phyloP scores from a whole-genome alignment of 495 filamentous ascomycete species.

The Trichoderma virens region DNA sequence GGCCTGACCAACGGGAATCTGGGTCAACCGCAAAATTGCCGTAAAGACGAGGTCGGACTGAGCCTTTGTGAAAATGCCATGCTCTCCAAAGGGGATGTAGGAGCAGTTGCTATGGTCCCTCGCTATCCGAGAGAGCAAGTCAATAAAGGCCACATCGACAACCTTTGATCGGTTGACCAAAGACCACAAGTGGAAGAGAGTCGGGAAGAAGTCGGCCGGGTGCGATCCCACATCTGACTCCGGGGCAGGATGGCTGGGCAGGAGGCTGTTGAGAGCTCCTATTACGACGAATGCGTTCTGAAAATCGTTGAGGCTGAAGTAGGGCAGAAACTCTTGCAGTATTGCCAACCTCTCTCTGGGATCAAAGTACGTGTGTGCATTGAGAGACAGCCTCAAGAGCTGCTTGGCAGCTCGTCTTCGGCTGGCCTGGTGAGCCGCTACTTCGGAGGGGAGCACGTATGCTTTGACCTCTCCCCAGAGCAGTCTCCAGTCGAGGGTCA shows the following conservation, averaged over 20 bases:
- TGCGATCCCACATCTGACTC: conserved; percentile 60
- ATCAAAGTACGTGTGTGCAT: conserved; percentile 87
- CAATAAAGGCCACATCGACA: conserved; percentile 80
- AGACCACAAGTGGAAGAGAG: conserved; percentile 95
- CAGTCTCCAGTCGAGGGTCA: conserved; percentile 87
- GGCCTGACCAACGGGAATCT: conserved; percentile 95
- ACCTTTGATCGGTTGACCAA: conserved; percentile 81
- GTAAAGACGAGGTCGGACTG: conserved; percentile 93
- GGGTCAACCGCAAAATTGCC: conserved; percentile 76
- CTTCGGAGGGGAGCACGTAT: conserved; percentile 78
- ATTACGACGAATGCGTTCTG: conserved; percentile 83
- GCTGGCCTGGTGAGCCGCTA: conserved; percentile 42
- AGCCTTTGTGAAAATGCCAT: conserved; percentile 86
- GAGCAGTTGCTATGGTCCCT: conserved; percentile 67
- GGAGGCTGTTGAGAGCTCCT: conserved; percentile 73
- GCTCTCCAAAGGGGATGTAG: conserved; percentile 74
- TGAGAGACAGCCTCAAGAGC: conserved; percentile 78
- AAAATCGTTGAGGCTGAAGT: conserved; percentile 86
- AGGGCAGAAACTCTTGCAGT: conserved; percentile 91
- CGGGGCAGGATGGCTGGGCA: conserved; percentile 76
- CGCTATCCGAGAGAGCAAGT: conserved; percentile 79
- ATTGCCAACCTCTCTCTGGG: conserved; percentile 77
- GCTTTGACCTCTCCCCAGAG: conserved; percentile 86
- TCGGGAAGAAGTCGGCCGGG: conserved; percentile 77
- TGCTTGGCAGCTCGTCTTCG: conserved; percentile 39